A percentile compares a stretch with the other conserved stretches of the same genome.
Evolutionary conservation across 768 basidiomycete species (phyloP).

Genomic region (Inosperma sp.): DNA sequence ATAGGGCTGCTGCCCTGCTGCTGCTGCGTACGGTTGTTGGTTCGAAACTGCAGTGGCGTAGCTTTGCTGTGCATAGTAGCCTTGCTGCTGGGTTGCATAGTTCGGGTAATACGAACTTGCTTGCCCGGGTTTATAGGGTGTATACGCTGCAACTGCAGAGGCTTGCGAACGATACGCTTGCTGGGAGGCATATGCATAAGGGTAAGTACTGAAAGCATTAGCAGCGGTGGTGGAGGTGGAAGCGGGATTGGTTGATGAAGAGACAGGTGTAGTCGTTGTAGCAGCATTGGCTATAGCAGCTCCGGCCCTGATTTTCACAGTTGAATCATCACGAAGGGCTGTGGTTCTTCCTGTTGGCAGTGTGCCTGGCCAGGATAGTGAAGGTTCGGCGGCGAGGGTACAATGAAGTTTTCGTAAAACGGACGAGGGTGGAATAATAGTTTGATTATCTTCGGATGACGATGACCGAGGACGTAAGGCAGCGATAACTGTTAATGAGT

Average conservation of each 20-base stretch:
- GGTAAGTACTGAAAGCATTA: constrained; percentile 32
- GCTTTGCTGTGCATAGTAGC: constrained; percentile 34
- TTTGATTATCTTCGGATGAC: constrained; percentile 32
- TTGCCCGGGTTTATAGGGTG: constrained; percentile 35
- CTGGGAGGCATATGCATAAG: constrained; percentile 32
- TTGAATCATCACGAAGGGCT: constrained; percentile 72
- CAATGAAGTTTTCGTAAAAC: constrained; percentile 68
- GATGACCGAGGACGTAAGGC: constrained; percentile 65
- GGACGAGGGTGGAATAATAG: constrained; percentile 59
- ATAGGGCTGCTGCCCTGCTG: constrained; percentile 32
- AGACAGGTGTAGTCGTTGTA: constrained; percentile 20
- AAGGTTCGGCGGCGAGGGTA: constrained; percentile 56
- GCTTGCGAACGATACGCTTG: constrained; percentile 27
- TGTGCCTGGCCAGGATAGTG: constrained; percentile 71
- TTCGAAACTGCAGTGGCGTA: constrained; percentile 30
- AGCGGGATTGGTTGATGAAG: constrained; percentile 21
- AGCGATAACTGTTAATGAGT: constrained; percentile 62
- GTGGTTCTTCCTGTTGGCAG: constrained; percentile 51
- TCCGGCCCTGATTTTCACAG: constrained; percentile 51
- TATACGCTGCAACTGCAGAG: constrained; percentile 24
- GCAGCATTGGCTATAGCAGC: constrained; percentile 26
- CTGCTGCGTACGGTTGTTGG: constrained; percentile 33
- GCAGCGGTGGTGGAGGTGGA: constrained; percentile 23
- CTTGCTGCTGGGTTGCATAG: constrained; percentile 29
- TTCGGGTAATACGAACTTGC: constrained; percentile 29